Evolutionary conservation across 345 rosid genomes (phyloP), one percentile per base, ranked within the genome.

Genomic region (Populus simonii): DNA sequence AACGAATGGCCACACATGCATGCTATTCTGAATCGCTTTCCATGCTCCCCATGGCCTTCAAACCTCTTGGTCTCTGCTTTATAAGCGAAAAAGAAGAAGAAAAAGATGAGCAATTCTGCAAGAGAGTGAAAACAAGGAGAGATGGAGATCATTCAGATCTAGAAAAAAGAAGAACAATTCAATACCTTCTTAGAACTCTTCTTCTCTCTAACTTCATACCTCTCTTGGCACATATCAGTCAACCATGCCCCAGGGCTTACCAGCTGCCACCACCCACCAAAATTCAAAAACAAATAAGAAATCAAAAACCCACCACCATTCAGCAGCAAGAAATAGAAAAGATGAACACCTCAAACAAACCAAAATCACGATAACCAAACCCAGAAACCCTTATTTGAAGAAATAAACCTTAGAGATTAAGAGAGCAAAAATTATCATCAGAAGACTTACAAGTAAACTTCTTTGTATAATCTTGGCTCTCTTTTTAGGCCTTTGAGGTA

Each of bases 161-260:
- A 15, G 0, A 72, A 72, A 33, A 38, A 63, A 17, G 31, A 31
- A 63, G 35, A 8, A 17, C 20, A 70, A 22, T 31, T 8, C 67
- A 1, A 11, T 86, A 90, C 94, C 94, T 90, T 90, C 83, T 90
- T 89, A 63, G 88, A 81, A 75, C 87, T 88, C 88, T 90, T 90
- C 85, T 86, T 90, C 85, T 90, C 94, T 87, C 91, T 89, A 41
- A 90, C 94, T 85, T 90, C 91, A 75, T 90, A 90, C 82, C 94
- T 90, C 83, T 90, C 94, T 79, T 89, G 94, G 79, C 91, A 85
- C 92, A 90, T 88, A 83, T 90, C 94, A 70, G 90, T 85, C 87
- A 90, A 82, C 94, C 94, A 89, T n/a, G 92, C 92, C 67, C 94
- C 94, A 2, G 94, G 94, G 72, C 92, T 89, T 74, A 87, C 94